Evolutionary conservation across 2,329 filamentous ascomycete species (phyloP).

Genomic region (Alternaria sp.): DNA sequence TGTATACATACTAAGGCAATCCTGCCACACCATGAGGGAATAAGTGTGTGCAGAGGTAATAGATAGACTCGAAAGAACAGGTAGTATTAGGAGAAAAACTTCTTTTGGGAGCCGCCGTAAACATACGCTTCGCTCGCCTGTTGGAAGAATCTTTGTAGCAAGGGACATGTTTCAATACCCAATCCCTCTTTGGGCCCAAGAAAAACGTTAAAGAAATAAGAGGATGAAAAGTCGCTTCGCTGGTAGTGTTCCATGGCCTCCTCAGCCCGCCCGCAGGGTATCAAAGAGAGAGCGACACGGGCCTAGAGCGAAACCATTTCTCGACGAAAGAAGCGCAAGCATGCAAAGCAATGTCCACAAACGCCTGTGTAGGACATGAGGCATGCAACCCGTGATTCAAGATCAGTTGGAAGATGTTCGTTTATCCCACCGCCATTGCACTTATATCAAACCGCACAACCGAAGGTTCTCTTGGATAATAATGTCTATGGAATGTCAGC

Average conservation of each 20-base stretch:
- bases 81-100: conserved; percentile 31
- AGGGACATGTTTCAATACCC: conserved; percentile 19
- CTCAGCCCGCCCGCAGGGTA: conserved; percentile 43
- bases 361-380: conserved; percentile 49
- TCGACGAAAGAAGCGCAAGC: conserved; percentile 34
- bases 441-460: conserved; percentile 94
- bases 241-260: conserved; percentile 29
- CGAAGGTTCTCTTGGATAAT: conserved; percentile 99
- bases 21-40: conserved; percentile 9
- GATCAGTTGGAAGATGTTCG: conserved; percentile 41
- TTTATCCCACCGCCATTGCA: conserved; percentile 30
- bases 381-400: conserved; percentile 50
- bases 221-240: conserved; percentile 29
- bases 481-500: conserved; percentile 77
- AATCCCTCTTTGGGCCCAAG: conserved; percentile 19
- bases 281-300: conserved; percentile 46
- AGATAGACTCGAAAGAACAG: conserved; percentile 11
- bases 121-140: conserved; percentile 6
- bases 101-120: conserved; percentile 22
- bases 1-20: conserved; percentile 13
- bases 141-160: conserved; percentile 9
- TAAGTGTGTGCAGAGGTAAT: conserved; percentile 1
- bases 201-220: conserved; percentile 18
- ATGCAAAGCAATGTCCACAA: conserved; percentile 44
- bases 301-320: conserved; percentile 41